A percentile compares a stretch with the other conserved stretches of the same genome.
Evolutionary conservation across 208 protist genomes (phyloP).

Genomic region (Leishmania amazonensis): DNA sequence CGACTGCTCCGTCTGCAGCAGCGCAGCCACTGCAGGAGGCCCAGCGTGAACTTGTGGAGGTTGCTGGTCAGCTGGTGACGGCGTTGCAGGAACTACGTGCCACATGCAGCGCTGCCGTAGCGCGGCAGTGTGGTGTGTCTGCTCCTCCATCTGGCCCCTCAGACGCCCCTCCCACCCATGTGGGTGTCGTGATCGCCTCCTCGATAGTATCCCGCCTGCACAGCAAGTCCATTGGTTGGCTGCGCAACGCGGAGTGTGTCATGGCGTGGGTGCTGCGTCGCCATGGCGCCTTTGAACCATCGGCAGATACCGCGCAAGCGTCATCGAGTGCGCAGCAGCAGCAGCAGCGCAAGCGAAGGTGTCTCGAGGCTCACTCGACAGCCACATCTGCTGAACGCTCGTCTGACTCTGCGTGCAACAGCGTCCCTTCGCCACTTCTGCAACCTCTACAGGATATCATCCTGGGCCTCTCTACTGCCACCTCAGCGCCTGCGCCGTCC

Average conservation of each 20-base stretch:
- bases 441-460: slow-evolving; percentile 17
- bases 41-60: slow-evolving; percentile 11
- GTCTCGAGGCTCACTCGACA: slow-evolving; percentile 15
- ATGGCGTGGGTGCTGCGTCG: slow-evolving; percentile 35
- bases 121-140: not conserved
- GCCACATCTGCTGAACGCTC: not conserved
- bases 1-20: not conserved
- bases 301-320: not conserved
- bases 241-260: slow-evolving; percentile 36
- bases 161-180: not conserved
- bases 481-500: not conserved
- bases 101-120: not conserved
- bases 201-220: slow-evolving; percentile 20
- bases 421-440: slow-evolving; percentile 1
- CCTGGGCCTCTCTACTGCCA: not conserved
- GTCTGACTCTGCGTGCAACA: not conserved
- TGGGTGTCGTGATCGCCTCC: not conserved
- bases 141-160: not conserved
- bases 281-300: slow-evolving; percentile 15
- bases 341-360: slow-evolving; percentile 31
- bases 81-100: slow-evolving; percentile 30
- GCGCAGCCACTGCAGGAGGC: slow-evolving; percentile 2
- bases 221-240: slow-evolving; percentile 16
- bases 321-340: slow-evolving; percentile 10
- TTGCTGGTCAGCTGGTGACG: slow-evolving; percentile 19